A percentile compares a stretch with the other conserved stretches of the same genome.
phyloP scores from a whole-genome alignment of 208 protist species.

The Trypanosoma conorhini region DNA sequence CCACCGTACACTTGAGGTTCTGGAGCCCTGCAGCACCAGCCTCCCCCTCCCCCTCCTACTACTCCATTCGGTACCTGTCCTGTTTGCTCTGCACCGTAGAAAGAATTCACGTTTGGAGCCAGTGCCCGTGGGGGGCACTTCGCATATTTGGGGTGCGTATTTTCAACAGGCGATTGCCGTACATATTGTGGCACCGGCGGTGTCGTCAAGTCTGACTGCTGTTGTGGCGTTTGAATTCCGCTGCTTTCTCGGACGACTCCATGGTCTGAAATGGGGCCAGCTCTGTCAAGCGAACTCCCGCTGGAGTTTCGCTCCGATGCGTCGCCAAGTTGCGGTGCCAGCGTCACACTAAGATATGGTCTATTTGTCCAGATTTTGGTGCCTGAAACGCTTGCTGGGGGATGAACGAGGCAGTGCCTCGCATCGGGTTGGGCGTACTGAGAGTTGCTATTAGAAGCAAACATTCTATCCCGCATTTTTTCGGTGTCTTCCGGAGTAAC shows the following conservation, averaged over 20 bases:
- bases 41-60: neutral
- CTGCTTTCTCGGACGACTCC: neutral
- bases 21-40: neutral
- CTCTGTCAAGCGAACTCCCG: neutral
- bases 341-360: neutral
- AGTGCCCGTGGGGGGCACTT: neutral
- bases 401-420: neutral
- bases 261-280: neutral
- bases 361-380: slow-evolving; percentile 15
- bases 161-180: neutral
- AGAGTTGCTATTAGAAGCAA: neutral
- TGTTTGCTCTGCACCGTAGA: neutral
- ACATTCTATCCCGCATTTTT: neutral
- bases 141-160: neutral
- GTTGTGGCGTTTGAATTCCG: neutral
- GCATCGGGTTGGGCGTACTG: neutral
- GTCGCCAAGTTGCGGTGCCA: neutral
- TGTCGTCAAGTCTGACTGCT: neutral
- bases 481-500: neutral
- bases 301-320: neutral
- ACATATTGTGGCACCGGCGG: neutral
- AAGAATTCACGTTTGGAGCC: neutral
- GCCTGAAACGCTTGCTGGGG: neutral
- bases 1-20: neutral
- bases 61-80: neutral